Conservation (phyloP, 305 asterid species). For the Solanum hybrid region DNA sequence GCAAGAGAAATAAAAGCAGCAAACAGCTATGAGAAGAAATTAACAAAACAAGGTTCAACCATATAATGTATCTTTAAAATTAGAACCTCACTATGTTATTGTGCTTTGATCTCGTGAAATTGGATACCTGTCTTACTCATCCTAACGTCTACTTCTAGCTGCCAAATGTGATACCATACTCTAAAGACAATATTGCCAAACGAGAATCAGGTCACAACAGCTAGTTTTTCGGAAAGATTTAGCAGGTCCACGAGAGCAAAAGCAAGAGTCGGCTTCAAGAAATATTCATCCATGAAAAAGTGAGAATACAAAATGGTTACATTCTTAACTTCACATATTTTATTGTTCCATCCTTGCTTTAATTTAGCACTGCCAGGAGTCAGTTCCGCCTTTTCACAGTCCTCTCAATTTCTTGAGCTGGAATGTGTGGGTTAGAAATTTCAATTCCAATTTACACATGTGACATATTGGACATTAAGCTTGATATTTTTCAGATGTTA, state of each 20-base stretch:
- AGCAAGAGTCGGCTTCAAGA: background rate
- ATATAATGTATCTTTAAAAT: background rate
- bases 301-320: background rate
- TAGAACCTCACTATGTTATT: background rate
- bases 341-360: background rate
- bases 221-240: background rate
- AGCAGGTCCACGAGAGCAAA: background rate
- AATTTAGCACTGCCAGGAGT: background rate
- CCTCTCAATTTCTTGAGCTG: background rate
- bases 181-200: background rate
- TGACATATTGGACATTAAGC: background rate
- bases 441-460: background rate
- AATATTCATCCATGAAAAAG: background rate
- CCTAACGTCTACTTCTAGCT: background rate
- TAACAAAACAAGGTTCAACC: background rate
- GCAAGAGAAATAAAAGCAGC: background rate
- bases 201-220: background rate
- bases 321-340: background rate
- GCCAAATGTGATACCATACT: background rate
- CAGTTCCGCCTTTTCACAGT: background rate
- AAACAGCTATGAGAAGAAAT: background rate
- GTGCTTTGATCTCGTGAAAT: background rate
- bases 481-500: background rate
- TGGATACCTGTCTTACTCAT: background rate
- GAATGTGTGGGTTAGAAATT: background rate